Evolutionary conservation across 306 rosid genomes (phyloP).

Genomic region (Quillaja saponaria): DNA sequence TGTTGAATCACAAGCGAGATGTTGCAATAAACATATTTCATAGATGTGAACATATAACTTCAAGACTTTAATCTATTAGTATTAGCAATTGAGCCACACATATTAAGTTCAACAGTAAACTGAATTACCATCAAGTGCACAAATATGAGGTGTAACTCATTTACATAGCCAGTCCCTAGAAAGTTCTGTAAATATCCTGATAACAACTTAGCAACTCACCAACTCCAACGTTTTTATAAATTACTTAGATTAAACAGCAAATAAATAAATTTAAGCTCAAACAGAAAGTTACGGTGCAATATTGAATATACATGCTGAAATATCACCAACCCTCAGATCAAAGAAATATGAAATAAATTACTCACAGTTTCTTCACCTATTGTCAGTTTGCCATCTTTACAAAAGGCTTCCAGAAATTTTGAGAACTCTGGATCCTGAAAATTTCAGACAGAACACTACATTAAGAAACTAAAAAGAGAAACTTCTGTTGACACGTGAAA

Average conservation of each 20-base stretch:
- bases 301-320: constrained; percentile 3
- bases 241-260: background rate
- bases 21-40: background rate
- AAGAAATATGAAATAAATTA: constrained; percentile 20
- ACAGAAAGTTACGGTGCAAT: background rate
- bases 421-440: constrained; percentile 70
- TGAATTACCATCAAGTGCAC: too few species aligned
- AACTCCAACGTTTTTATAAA: too few species aligned
- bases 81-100: background rate
- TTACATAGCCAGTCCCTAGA: too few species aligned
- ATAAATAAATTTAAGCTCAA: background rate
- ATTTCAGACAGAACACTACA: constrained; percentile 32
- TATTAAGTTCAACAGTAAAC: too few species aligned
- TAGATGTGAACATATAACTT: background rate
- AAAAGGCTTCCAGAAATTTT: constrained; percentile 51
- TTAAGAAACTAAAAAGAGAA: constrained; percentile 26
- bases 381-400: constrained; percentile 31
- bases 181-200: too few species aligned
- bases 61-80: background rate
- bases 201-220: too few species aligned
- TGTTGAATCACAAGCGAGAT: background rate
- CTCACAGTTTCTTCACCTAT: constrained; percentile 64
- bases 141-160: too few species aligned
- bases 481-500: background rate
- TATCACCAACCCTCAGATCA: constrained; percentile 18